These are phyloP conservation scores for Hygrocybe punicea DNA, from an alignment of 768 basidiomycete species.

Conservation along the genomic window DNA sequence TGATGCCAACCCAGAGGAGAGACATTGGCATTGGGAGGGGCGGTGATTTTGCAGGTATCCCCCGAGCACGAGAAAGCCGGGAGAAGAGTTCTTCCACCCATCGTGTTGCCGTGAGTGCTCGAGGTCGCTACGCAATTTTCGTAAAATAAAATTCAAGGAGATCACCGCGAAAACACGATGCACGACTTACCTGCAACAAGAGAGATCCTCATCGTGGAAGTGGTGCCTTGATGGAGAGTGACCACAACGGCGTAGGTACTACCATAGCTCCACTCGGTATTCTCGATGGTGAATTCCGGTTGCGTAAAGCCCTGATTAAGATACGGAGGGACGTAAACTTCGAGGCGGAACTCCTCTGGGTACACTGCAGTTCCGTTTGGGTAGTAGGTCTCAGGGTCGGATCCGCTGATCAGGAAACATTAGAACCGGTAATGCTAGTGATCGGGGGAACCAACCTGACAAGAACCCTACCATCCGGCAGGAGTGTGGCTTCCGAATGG, in stretches of 20 bases:
- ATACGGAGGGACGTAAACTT: slow-evolving; percentile 86
- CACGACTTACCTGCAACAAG: slow-evolving; percentile 58
- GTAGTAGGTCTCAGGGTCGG: slow-evolving; percentile 58
- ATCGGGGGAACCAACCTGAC: slow-evolving; percentile 50
- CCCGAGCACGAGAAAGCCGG: slow-evolving; percentile 68
- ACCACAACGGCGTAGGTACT: slow-evolving; percentile 53
- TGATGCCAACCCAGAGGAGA: slow-evolving; percentile 77
- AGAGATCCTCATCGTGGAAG: slow-evolving; percentile 50
- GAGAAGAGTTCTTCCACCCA: slow-evolving; percentile 71
- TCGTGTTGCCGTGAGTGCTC: slow-evolving; percentile 74
- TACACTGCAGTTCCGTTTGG: slow-evolving; percentile 45
- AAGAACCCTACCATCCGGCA: slow-evolving; percentile 57
- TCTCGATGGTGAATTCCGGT: slow-evolving; percentile 56
- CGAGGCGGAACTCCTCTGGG: slow-evolving; percentile 73
- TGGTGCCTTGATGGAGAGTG: slow-evolving; percentile 43
- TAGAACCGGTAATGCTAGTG: slow-evolving; percentile 37
- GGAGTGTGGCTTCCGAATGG: slow-evolving; percentile 52
- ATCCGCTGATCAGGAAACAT: slow-evolving; percentile 21
- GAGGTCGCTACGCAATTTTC: slow-evolving; percentile 49
- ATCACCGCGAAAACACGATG: not conserved
- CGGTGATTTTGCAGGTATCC: slow-evolving; percentile 70
- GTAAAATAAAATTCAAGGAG: slow-evolving; percentile 9
- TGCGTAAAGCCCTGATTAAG: slow-evolving; percentile 58
- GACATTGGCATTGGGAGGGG: slow-evolving; percentile 66
- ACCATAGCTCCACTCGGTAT: slow-evolving; percentile 62